Evolutionary conservation across 768 basidiomycete species (phyloP), one percentile per base, ranked within the genome.

Genomic region (Agaricus subrufescens): DNA sequence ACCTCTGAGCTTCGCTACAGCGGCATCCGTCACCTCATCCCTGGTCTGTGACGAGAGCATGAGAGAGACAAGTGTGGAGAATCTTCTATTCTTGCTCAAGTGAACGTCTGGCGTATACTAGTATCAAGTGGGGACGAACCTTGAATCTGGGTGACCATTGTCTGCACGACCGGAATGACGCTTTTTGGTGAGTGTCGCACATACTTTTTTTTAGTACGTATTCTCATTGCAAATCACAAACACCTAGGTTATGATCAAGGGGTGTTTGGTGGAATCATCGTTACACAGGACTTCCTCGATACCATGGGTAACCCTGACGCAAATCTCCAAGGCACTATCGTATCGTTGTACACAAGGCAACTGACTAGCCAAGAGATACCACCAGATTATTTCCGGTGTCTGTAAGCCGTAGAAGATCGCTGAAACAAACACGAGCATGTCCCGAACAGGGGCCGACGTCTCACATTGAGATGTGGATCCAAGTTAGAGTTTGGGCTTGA

Each of bases 1-100:
- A 1, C 67, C 65, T 15, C 93, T 85, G 2, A 98, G 78, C 58
- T 87, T 89, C 2, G 72, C 66, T 1, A 95, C 82, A 0, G 95
- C 95, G 0, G 86, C 82, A 54, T 89, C 83, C 0, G 89, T 93
- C 15, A 94, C 87, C 62, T 91, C 85, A 66, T 96, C 94, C 64
- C 94, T 98, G 3, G 96, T 98, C 67, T 98, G 96, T 1, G 93
- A 93, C 9, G 91, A 94, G 2, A 98, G 80, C 93, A 98, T 97
- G 46, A 99, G 77, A 3, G 94, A 92, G 6, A 98, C 82, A 23
- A 99, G 83, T 3, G 88, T 91, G 8, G 90, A 79, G 58, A 92
- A 89, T 2, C 95, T 86, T 49, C 82, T 79, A 54, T 85, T 92
- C 92, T 95, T 65, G 6, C 12, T 48, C 43, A 15, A 43, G 25